Evolutionary conservation across 805 yeast species (phyloP).

Genomic region (Sungouiella blattae): DNA sequence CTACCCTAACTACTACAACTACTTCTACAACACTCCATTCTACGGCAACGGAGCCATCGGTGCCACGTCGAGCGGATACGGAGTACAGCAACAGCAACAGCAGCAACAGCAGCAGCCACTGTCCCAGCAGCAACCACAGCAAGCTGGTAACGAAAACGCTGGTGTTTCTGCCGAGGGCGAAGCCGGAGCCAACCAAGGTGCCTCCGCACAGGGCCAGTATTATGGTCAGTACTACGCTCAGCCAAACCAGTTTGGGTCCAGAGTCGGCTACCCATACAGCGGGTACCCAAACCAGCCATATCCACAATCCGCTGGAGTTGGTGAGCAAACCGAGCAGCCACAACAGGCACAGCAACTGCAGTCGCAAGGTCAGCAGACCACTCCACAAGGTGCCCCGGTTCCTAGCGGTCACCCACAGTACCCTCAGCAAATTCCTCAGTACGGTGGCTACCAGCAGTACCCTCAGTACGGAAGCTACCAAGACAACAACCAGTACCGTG

Average conservation of each 20-base stretch:
- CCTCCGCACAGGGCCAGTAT: constrained; percentile 12
- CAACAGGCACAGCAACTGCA: constrained; percentile 22
- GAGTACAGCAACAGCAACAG: constrained; percentile 11
- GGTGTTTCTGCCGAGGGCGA: constrained; percentile 12
- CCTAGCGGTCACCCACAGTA: constrained; percentile 19
- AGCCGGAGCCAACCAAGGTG: constrained; percentile 9
- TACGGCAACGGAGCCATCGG: constrained; percentile 33
- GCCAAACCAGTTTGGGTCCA: constrained; percentile 19
- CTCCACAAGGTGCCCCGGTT: constrained; percentile 5
- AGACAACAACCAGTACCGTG: constrained; percentile 40
- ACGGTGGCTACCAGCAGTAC: constrained; percentile 45
- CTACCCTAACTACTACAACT: constrained; percentile 40
- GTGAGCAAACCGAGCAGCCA: constrained; percentile 13
- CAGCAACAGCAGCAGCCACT: constrained; percentile 19
- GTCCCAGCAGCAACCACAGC: constrained; percentile 19
- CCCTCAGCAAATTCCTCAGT: constrained; percentile 41
- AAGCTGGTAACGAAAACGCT: constrained; percentile 10
- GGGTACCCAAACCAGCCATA: constrained; percentile 18
- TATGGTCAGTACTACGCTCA: constrained; percentile 17
- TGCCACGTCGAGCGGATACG: constrained; percentile 14
- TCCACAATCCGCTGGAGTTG: constrained; percentile 13
- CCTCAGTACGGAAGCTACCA: constrained; percentile 46
- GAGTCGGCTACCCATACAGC: constrained; percentile 21
- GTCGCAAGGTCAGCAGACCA: constrained; percentile 22
- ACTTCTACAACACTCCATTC: constrained; percentile 40